Percentiles rank a stretch among this genome's conserved stretches.
Conservation (phyloP, 2,329 filamentous ascomycete species). For the Aureobasidium lini region DNA sequence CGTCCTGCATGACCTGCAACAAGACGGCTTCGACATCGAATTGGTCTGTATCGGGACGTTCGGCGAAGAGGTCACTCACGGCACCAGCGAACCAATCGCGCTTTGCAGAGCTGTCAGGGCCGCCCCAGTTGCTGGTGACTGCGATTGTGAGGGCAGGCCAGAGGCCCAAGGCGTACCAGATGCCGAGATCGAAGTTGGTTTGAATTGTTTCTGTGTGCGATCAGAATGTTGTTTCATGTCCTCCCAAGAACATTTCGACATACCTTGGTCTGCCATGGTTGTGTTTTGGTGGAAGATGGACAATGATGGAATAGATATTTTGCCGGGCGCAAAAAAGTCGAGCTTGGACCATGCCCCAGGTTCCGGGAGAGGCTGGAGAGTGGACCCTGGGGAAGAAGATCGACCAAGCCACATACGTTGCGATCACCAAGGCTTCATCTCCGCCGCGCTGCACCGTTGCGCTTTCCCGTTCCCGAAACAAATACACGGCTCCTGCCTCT, state of each 20-base stretch:
- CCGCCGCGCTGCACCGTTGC: background rate
- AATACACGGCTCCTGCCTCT: background rate
- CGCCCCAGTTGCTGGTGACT: constrained; percentile 82
- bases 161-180: constrained; percentile 65
- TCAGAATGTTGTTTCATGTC: background rate
- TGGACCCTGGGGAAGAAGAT: background rate
- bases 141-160: constrained; percentile 87
- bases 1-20: constrained; percentile 86
- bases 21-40: constrained; percentile 79
- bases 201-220: constrained; percentile 15
- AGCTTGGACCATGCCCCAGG: background rate
- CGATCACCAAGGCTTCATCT: background rate
- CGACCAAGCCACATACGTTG: background rate
- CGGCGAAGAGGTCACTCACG: constrained; percentile 68
- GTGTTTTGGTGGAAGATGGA: background rate
- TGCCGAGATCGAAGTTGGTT: constrained; percentile 63
- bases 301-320: constrained; percentile 5
- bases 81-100: constrained; percentile 94
- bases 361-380: background rate
- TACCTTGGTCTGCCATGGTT: constrained; percentile 7
- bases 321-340: background rate
- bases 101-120: constrained; percentile 74
- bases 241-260: too few relatives aligned
- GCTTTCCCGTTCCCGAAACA: background rate
- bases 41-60: constrained; percentile 56